A percentile compares a stretch with the other conserved stretches of the same genome.
Conservation (phyloP, 306 rosid species). For the Gynostemma pentaphyllum region DNA sequence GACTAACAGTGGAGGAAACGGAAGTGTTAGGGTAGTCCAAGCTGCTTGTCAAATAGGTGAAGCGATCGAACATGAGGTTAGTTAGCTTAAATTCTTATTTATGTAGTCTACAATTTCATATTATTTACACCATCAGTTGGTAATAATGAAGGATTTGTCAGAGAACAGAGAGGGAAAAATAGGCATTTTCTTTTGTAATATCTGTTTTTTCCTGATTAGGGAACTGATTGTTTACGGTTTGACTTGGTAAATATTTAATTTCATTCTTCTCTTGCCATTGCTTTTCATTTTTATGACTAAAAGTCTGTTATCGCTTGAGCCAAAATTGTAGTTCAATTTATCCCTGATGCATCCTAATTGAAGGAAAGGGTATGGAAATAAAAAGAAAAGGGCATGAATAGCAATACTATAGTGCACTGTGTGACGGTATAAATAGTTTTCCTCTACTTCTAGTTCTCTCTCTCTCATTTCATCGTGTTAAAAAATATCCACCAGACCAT, state of each 20-base stretch:
- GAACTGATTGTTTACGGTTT: background rate
- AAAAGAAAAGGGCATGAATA: too few relatives aligned
- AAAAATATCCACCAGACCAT: background rate
- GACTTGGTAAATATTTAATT: background rate
- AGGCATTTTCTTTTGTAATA: background rate
- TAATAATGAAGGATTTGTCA: background rate
- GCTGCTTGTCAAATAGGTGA: constrained; percentile 86
- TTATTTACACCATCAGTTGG: background rate
- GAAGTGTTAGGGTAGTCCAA: constrained; percentile 55
- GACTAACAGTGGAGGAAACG: constrained; percentile 48
- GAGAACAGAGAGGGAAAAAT: background rate
- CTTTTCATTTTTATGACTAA: background rate
- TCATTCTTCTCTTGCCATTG: background rate
- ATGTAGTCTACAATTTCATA: background rate
- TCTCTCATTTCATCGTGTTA: background rate
- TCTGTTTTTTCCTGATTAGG: background rate
- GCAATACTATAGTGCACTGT: background rate
- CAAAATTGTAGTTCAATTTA: background rate
- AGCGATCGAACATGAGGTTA: constrained; percentile 84
- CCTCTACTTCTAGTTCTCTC: background rate
- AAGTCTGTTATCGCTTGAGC: background rate
- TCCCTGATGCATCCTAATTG: too few relatives aligned
- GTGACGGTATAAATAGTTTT: background rate
- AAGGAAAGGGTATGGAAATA: too few relatives aligned
- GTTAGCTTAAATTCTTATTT: constrained; percentile 8